Evolutionary conservation across 805 yeast genomes (phyloP), one percentile per base, ranked within the genome.

Genomic region (Jamesozyma lodderae): DNA sequence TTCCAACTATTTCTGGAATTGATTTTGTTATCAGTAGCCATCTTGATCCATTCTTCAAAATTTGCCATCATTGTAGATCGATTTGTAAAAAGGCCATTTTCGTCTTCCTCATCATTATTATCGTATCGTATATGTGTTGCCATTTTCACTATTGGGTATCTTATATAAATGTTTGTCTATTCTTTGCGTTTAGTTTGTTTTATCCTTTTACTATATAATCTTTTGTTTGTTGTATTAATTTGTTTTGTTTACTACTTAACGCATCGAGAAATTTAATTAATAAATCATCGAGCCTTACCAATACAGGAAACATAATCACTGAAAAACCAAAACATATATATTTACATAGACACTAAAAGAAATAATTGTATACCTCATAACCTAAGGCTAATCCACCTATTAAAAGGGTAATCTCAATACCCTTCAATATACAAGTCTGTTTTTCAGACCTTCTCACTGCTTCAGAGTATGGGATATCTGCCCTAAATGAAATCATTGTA

Each of bases 401-500:
- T 17, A 29, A 9, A 4, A 32, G 9, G 9, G 28, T 14, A 27
- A 32, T 20, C 13, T 32, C 35, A n/a, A 32, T 22, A n/a, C 16
- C 16, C 13, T 22, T 50, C 32, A 86, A 54, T 3, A 83, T 68
- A 10, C 43, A 52, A 25, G 65, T 66, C 59, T 86, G 95, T 37
- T 73, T 64, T 30, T 60, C 55, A 35, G 75, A 76, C 25, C 69
- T 66, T 7, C 57, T 55, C 10, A 83, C 67, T 1, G 94, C 94
- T 37, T 68, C 66, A 1, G 86, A 72, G 53, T 88, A 88, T 8
- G 81, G 67, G 24, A 87, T 79, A 54, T 88, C 95, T 6, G 79
- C 75, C 44, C 95, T 68, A 64, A 88, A 88, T 1, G 95, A 81
- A 3, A 88, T 84, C 96, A 88, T 87, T 8, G 95, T 79, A 59